A percentile compares a stretch with the other conserved stretches of the same genome.
These are phyloP conservation scores for Globisporangium camurandrum DNA, from an alignment of 352 stramenopile species.

Conservation along the genomic window DNA sequence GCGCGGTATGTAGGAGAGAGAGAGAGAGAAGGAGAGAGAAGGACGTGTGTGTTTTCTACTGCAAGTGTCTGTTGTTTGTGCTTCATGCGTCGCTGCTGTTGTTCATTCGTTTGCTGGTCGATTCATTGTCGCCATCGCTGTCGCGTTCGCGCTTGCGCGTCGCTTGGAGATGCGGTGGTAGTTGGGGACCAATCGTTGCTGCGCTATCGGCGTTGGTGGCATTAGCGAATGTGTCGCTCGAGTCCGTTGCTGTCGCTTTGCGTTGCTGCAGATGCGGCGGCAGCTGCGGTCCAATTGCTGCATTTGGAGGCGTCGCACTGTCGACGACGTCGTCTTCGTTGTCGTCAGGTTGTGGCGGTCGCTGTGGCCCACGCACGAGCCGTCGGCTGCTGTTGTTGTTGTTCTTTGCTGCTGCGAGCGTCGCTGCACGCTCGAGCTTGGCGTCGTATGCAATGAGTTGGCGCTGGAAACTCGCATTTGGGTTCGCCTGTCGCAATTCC, in stretches of 20 bases:
- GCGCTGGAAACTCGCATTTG: conserved; percentile 60
- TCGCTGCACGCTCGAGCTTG: conserved; percentile 24
- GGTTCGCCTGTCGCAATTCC: conserved; percentile 26
- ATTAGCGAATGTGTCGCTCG: neutral
- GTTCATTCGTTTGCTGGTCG: neutral
- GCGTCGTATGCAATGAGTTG: conserved; percentile 55
- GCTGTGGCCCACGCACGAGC: conserved; percentile 7
- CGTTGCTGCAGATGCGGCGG: conserved; percentile 19
- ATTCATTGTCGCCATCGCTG: neutral
- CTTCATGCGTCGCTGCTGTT: neutral
- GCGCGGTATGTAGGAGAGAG: conserved; percentile 1
- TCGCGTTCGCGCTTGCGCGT: neutral
- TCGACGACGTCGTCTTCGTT: neutral
- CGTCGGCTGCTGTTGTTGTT: neutral
- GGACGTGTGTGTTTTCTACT: neutral
- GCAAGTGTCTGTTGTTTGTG: neutral
- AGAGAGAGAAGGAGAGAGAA: neutral
- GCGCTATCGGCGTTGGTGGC: neutral
- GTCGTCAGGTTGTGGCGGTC: conserved; percentile 7
- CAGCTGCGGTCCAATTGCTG: conserved; percentile 53
- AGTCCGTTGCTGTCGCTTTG: conserved; percentile 1
- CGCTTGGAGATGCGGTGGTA: neutral
- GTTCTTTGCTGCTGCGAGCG: conserved; percentile 4
- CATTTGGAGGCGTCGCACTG: neutral
- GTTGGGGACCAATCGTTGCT: neutral